phyloP scores from a whole-genome alignment of 1,284 basidiomycete genomes.

The Apiotrichum veenhuisii region DNA sequence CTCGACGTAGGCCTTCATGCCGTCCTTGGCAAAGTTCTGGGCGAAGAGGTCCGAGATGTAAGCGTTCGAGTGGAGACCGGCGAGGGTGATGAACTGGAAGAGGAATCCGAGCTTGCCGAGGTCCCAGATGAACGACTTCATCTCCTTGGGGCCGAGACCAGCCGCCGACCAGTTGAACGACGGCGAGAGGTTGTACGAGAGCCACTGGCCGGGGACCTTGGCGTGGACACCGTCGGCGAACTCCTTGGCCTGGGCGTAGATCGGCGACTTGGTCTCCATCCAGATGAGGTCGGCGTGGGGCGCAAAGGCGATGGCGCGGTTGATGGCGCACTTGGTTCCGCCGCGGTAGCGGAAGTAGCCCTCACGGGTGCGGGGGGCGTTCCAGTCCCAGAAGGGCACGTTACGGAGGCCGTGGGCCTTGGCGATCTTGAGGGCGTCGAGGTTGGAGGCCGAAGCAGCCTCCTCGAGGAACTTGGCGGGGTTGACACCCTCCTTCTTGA shows the following conservation, averaged over 20 bases:
- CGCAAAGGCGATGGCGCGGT: conserved; percentile 87
- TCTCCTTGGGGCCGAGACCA: conserved; percentile 76
- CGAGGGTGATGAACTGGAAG: conserved; percentile 99
- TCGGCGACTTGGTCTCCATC: conserved; percentile 99
- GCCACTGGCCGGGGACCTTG: conserved; percentile 78
- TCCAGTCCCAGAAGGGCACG: conserved; percentile 78
- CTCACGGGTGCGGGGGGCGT: conserved; percentile 86
- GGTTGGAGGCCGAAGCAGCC: conserved; percentile 60
- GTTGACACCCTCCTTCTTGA: conserved; percentile 61
- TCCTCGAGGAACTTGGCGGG: conserved; percentile 40
- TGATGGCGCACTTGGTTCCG: conserved; percentile 89
- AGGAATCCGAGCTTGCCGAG: conserved; percentile 48
- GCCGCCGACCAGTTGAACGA: conserved; percentile 85
- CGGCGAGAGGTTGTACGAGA: conserved; percentile 90
- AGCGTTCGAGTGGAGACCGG: conserved; percentile 92
- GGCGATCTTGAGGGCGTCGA: conserved; percentile 69
- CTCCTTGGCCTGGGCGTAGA: conserved; percentile 85
- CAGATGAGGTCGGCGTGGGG: conserved; percentile 88
- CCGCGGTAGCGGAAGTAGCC: conserved; percentile 92
- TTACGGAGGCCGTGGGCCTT: conserved; percentile 70
- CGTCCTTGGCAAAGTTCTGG: conserved; percentile 75
- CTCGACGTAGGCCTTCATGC: conserved; percentile 61
- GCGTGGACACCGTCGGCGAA: conserved; percentile 85
- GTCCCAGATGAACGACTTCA: conserved; percentile 89
- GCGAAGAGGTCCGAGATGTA: conserved; percentile 96